A percentile compares a stretch with the other conserved stretches of the same genome.
phyloP scores from a whole-genome alignment of 2,329 filamentous ascomycete genomes.

The Falciphora oryzae region DNA sequence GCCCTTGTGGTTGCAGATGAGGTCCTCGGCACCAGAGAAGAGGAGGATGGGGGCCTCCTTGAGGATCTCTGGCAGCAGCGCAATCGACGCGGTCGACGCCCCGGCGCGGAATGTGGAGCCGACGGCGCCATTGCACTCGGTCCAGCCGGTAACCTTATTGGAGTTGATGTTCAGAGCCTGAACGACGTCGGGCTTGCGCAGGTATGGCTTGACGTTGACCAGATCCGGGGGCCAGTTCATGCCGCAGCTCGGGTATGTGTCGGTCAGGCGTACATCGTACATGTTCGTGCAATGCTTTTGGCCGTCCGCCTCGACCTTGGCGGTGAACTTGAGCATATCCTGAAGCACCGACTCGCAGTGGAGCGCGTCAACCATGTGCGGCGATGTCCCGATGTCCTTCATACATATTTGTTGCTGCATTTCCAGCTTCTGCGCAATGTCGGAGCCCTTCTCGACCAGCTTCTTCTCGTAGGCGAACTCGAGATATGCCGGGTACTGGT shows the following conservation, averaged over 20 bases:
- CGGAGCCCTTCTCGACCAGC: constrained; percentile 62
- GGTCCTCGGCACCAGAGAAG: constrained; percentile 88
- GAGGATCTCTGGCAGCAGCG: constrained; percentile 72
- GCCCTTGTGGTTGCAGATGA: constrained; percentile 96
- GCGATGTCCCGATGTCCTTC: constrained; percentile 46
- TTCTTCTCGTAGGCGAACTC: constrained; percentile 73
- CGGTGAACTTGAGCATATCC: constrained; percentile 62
- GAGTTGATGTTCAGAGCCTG: constrained; percentile 75
- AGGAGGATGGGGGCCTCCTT: constrained; percentile 73
- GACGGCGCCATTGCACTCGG: constrained; percentile 81
- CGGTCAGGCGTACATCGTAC: constrained; percentile 88
- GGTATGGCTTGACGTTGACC: constrained; percentile 69
- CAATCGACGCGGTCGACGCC: constrained; percentile 67
- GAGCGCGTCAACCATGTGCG: constrained; percentile 57
- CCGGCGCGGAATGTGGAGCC: constrained; percentile 61
- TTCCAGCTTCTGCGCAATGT: constrained; percentile 60
- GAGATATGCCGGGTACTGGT: constrained; percentile 87
- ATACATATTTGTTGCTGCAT: constrained; percentile 64
- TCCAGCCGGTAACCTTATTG: constrained; percentile 83
- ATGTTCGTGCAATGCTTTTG: constrained; percentile 73
- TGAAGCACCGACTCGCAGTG: constrained; percentile 75
- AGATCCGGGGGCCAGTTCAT: constrained; percentile 98
- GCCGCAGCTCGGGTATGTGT: constrained; percentile 77
- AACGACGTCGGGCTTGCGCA: constrained; percentile 74
- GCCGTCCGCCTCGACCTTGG: constrained; percentile 31